Evolutionary conservation across 768 basidiomycete species (phyloP).

Genomic region (Mycena galopus): DNA sequence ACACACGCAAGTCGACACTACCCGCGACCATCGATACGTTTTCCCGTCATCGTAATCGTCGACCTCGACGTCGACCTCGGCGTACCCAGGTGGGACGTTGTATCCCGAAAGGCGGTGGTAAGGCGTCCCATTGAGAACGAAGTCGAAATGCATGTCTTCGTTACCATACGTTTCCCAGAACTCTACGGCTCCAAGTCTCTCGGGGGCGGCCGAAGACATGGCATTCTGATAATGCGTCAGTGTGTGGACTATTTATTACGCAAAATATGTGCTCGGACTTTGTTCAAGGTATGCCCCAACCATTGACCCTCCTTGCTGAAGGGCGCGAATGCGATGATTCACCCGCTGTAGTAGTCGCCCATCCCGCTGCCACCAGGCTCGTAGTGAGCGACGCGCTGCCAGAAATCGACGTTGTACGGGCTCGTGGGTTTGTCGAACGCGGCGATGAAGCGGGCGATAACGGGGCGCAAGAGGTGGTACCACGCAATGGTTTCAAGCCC

Average conservation of each 20-base stretch:
- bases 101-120: conserved; percentile 24
- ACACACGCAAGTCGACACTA: too few relatives aligned
- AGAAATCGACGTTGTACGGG: conserved; percentile 6
- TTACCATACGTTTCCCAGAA: conserved; percentile 10
- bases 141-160: background rate
- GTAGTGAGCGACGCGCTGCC: background rate
- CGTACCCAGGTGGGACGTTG: conserved; percentile 31
- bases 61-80: conserved; percentile 34
- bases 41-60: conserved; percentile 32
- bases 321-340: conserved; percentile 36
- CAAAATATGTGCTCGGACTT: background rate
- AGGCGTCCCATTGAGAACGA: conserved; percentile 21
- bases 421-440: conserved; percentile 33
- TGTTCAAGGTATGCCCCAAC: conserved; percentile 18
- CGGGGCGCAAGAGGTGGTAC: conserved; percentile 49
- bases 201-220: background rate
- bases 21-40: conserved; percentile 32
- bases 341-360: conserved; percentile 25
- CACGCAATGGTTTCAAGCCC: conserved; percentile 46
- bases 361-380: conserved; percentile 15
- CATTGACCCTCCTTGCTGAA: conserved; percentile 33
- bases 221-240: background rate
- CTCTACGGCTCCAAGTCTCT: background rate
- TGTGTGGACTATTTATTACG: background rate
- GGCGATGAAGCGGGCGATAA: too few relatives aligned